Base-by-base conservation (phyloP, 768 basidiomycete genomes). In the Trametopsis cervina region DNA sequence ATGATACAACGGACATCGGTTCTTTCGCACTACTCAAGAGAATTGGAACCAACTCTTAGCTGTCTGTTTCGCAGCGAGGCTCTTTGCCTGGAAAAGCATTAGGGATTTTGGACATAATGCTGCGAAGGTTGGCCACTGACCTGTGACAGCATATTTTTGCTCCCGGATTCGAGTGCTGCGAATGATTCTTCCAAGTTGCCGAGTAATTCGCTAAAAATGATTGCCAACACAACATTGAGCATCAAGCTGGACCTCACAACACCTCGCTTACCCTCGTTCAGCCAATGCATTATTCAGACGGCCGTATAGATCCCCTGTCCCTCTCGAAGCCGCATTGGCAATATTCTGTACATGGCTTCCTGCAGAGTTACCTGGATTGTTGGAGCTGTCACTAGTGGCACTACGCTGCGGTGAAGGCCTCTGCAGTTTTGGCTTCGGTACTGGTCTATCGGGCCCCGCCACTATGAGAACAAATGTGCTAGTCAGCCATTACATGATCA, bases 21-120 rank as follows among this genome's bases (percentile, higher is more conserved):
- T n/a, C n/a, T n/a, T n/a, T n/a, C n/a, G n/a, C n/a, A n/a, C n/a
- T n/a, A n/a, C n/a, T 49, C 42, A 49, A 15, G 47, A 78, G 41
- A 81, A 72, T 13, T 74, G 72, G 63, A 85, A 80, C 83, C 83
- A 85, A 24, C 72, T 70, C 64, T 81, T 85, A 18, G 79, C 71
- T 1, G 74, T 72, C 55, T 85, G 80, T 55, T 80, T 71, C 12
- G 80, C 66, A 13, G 84, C 84, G 4, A 84, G 59, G 35, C 71
- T 69, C 59, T 82, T 85, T 4, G 84, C 83, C 78, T 83, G 44
- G 20, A 29, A 36, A 24, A 20, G 15, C 29, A 49, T 43, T 25
- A 35, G 26, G 9, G 29, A 17, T 44, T 10, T 23, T 29, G 17
- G 50, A 25, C 12, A 24, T 24, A 40, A 24, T 36, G n/a, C 24